These are phyloP conservation scores for Ogataea salicorniae DNA, from an alignment of 805 yeast genomes.

Conservation along the genomic window DNA sequence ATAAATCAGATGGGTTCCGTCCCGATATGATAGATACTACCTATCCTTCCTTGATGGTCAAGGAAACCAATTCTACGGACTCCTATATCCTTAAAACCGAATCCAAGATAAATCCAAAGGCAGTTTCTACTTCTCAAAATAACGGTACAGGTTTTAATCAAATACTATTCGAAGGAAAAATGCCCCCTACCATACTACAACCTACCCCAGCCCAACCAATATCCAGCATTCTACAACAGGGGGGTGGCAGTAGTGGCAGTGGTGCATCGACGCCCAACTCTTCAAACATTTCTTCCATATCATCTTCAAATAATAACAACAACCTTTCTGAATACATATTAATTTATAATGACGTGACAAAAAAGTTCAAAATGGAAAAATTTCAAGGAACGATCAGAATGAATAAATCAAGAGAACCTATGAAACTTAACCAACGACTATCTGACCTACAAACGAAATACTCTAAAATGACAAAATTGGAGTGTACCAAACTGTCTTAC, in stretches of 20 bases:
- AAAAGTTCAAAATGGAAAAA: slow-evolving; percentile 23
- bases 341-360: slow-evolving; percentile 23
- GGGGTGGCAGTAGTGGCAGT: not conserved
- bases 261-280: not conserved
- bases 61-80: slow-evolving; percentile 12
- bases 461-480: not conserved
- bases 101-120: slow-evolving; percentile 19
- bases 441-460: slow-evolving; percentile 1
- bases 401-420: slow-evolving; percentile 30
- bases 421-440: slow-evolving; percentile 13
- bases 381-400: slow-evolving; percentile 25
- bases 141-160: slow-evolving; percentile 9
- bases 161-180: slow-evolving; percentile 28
- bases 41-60: slow-evolving; percentile 19
- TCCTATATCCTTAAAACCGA: slow-evolving; percentile 23
- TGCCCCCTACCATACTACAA: slow-evolving; percentile 6
- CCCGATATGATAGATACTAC: slow-evolving; percentile 30
- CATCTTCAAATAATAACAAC: not conserved
- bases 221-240: slow-evolving; percentile 1
- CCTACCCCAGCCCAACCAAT: slow-evolving; percentile 1
- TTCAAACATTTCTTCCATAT: not conserved
- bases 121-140: slow-evolving; percentile 8
- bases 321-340: slow-evolving; percentile 23
- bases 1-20: slow-evolving; percentile 25
- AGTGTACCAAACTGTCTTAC: not conserved